Conservation (phyloP, 2,329 filamentous ascomycete species). For the Drechslerella coelobrocha region DNA sequence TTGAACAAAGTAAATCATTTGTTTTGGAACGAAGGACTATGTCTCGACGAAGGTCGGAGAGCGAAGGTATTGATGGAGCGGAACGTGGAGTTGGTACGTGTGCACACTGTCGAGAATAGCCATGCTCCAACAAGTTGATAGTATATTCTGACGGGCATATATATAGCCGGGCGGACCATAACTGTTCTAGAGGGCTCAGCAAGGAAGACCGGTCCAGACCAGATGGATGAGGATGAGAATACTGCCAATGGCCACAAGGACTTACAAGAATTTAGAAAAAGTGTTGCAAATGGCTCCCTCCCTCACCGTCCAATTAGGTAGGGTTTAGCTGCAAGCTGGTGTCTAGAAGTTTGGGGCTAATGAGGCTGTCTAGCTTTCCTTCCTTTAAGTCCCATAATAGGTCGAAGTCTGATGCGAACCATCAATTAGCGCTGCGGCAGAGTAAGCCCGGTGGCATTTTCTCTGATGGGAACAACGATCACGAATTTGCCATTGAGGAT, state of each 20-base stretch:
- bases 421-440: slow-evolving; percentile 40
- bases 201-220: slow-evolving; percentile 17
- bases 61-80: slow-evolving; percentile 25
- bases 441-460: slow-evolving; percentile 51
- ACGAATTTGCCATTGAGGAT: slow-evolving; percentile 41
- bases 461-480: slow-evolving; percentile 51
- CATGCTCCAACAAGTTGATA: no score
- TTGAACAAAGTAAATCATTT: slow-evolving; percentile 38
- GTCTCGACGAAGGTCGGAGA: slow-evolving; percentile 45
- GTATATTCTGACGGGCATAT: not conserved
- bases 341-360: not conserved
- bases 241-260: slow-evolving; percentile 38
- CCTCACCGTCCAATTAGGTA: slow-evolving; percentile 43
- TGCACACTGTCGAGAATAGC: not conserved
- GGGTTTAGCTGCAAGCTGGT: not conserved
- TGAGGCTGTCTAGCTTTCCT: slow-evolving; percentile 22
- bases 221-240: slow-evolving; percentile 36
- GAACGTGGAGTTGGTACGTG: slow-evolving; percentile 47
- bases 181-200: slow-evolving; percentile 28
- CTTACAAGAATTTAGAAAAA: slow-evolving; percentile 37
- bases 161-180: slow-evolving; percentile 38
- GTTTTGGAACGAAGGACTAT: slow-evolving; percentile 19
- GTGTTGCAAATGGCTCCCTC: not conserved
- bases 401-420: slow-evolving; percentile 42
- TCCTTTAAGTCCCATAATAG: slow-evolving; percentile 24